Base-by-base conservation (phyloP, 2,329 filamentous ascomycete genomes). In the Tolypocladium cylindrosporum region DNA sequence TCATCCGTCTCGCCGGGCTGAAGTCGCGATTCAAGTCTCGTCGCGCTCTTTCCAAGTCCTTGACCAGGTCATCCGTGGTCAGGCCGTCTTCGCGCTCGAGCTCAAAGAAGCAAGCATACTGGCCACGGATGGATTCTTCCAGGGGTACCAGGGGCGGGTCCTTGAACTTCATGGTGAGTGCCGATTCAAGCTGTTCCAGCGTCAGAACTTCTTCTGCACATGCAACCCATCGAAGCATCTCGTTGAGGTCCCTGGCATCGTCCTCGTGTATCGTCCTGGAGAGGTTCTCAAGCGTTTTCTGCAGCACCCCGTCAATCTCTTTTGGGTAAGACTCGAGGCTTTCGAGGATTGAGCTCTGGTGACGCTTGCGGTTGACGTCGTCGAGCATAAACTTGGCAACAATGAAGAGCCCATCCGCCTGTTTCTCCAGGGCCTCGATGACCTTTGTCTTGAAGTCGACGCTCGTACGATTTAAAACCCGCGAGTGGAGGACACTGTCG, bases 331-430 rank as follows among this genome's bases (percentile, higher is more conserved):
- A 68, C 24, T 73, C 68, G 0, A 83, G 64, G 48, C 74, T 74
- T 24, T 76, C 71, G 6, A 75, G 71, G 1, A 74, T 80, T 0
- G 75, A 75, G 8, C 72, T 69, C 0, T 76, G 74, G 50, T 78
- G 77, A 3, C 72, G 69, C 58, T 79, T 74, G 39, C 74, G 73
- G 27, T 71, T 73, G 3, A 80, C 67, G 54, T 82, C 79, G 6
- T 75, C 75, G 3, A 82, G 58, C 77, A 80, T 79, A 51, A 79
- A 74, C 57, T 78, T 75, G 53, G 77, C 77, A 52, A 78, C 70
- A 24, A 79, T 76, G 61, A 80, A 80, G 21, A 79, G 71, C 0
- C 77, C 77, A 24, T 77, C 73, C 1, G 76, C 77, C 24, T 75
- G 73, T 7, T 69, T 68, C 4, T 69, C 69, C 64, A 79, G 70